Evolutionary conservation across 148 eudicot species (phyloP).

Genomic region (Selenicereus undatus): DNA sequence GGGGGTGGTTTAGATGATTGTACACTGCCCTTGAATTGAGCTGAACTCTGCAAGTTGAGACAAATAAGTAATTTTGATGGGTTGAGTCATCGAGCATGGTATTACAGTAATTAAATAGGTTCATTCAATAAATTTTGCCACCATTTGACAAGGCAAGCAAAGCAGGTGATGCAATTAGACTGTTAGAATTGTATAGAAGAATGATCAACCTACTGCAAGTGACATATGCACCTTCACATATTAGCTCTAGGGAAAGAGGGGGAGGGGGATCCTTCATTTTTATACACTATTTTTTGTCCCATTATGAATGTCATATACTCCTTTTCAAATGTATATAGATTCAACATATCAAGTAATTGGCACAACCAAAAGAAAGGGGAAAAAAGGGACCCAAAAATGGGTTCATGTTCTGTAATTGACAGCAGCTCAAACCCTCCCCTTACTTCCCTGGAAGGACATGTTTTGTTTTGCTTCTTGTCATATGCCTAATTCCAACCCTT

Average conservation of each 20-base stretch:
- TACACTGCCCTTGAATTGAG: not conserved
- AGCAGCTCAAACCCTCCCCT: not conserved
- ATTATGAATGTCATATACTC: not conserved
- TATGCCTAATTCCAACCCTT: conserved; percentile 15
- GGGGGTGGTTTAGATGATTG: no score
- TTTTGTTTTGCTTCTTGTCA: conserved; percentile 6
- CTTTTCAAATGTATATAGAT: not conserved
- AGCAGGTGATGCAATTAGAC: not conserved
- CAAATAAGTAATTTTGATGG: not conserved
- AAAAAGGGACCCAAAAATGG: not conserved
- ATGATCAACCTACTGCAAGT: not conserved
- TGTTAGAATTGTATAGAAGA: not conserved
- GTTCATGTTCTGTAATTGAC: conserved; percentile 9
- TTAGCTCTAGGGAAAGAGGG: not conserved
- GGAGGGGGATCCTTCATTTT: not conserved
- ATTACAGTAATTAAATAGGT: not conserved
- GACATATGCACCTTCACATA: not conserved
- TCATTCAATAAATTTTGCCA: not conserved
- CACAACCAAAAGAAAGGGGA: not conserved
- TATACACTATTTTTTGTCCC: not conserved
- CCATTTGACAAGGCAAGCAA: not conserved
- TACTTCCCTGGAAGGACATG: conserved; percentile 33
- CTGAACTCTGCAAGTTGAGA: not conserved
- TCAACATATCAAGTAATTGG: not conserved
- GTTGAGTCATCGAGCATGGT: not conserved